Percentiles rank a stretch among this genome's conserved stretches.
phyloP scores from a whole-genome alignment of 495 filamentous ascomycete genomes.

The Choiromyces venosus region DNA sequence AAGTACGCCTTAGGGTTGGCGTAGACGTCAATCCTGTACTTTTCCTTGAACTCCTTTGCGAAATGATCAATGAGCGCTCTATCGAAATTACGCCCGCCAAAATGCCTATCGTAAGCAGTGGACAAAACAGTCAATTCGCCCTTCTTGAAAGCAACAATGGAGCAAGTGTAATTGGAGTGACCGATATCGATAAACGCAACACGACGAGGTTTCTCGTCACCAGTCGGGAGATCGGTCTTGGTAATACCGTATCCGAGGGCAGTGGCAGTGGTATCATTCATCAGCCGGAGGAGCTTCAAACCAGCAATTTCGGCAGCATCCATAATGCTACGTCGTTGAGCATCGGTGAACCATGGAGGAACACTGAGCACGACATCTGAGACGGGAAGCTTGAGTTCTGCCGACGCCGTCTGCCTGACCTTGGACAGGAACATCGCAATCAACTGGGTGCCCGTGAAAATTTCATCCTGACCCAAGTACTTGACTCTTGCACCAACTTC shows the following conservation, averaged over 20 bases:
- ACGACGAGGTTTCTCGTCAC: constrained; percentile 87
- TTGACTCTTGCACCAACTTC: constrained; percentile 90
- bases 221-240: constrained; percentile 79
- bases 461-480: constrained; percentile 91
- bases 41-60: constrained; percentile 86
- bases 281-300: constrained; percentile 82
- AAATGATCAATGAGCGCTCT: constrained; percentile 90
- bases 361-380: constrained; percentile 90
- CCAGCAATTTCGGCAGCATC: constrained; percentile 95
- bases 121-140: constrained; percentile 91
- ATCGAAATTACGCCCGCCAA: constrained; percentile 97
- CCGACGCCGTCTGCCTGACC: constrained; percentile 78
- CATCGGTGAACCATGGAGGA: constrained; percentile 94
- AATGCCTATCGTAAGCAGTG: constrained; percentile 91
- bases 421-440: constrained; percentile 93
- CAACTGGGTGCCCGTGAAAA: constrained; percentile 85
- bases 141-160: constrained; percentile 94
- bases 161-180: constrained; percentile 89
- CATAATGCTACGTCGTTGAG: constrained; percentile 79
- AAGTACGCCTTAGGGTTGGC: constrained; percentile 81
- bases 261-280: constrained; percentile 97
- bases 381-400: constrained; percentile 88
- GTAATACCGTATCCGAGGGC: constrained; percentile 97
- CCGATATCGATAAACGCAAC: constrained; percentile 95
- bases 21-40: constrained; percentile 85